Percentiles rank a stretch among this genome's conserved stretches.
These are phyloP conservation scores for Xylaria sp. DNA, from an alignment of 2,329 filamentous ascomycete genomes.

Conservation along the genomic window DNA sequence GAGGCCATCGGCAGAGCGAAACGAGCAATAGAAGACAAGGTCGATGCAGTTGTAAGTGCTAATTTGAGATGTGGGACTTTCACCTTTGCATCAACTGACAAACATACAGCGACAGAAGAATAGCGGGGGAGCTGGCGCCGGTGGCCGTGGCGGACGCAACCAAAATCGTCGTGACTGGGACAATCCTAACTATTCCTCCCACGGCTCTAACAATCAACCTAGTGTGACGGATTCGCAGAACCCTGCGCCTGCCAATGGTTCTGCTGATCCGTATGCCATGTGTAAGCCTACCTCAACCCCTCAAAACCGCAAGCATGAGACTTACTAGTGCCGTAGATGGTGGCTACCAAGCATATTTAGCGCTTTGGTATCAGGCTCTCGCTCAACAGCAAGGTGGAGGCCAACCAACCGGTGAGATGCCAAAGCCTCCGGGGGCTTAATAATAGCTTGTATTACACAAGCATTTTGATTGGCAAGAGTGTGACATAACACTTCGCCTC, in stretches of 20 bases:
- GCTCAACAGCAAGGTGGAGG: slow-evolving; percentile 57
- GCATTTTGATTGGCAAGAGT: slow-evolving; percentile 4
- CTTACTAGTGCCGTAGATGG: slow-evolving; percentile 65
- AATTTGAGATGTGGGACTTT: neutral
- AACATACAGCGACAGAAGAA: slow-evolving; percentile 63
- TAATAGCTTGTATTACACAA: slow-evolving; percentile 16
- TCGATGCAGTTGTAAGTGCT: slow-evolving; percentile 81
- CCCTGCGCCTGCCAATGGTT: slow-evolving; percentile 59
- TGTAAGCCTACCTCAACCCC: slow-evolving; percentile 60
- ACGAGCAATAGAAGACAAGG: slow-evolving; percentile 88
- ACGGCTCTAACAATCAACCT: slow-evolving; percentile 55
- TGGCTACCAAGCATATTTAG: slow-evolving; percentile 82
- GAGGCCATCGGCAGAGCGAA: slow-evolving; percentile 85
- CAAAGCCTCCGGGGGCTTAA: slow-evolving; percentile 54
- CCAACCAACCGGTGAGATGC: slow-evolving; percentile 49
- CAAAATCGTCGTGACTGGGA: slow-evolving; percentile 63
- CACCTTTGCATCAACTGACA: slow-evolving; percentile 46
- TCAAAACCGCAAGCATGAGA: slow-evolving; percentile 20
- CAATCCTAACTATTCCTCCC: slow-evolving; percentile 63
- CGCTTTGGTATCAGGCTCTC: slow-evolving; percentile 81
- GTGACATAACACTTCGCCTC: neutral
- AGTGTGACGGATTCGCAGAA: slow-evolving; percentile 51
- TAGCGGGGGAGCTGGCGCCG: slow-evolving; percentile 57
- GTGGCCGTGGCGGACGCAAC: slow-evolving; percentile 52
- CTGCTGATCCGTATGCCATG: slow-evolving; percentile 77